phyloP scores from a whole-genome alignment of 2,329 filamentous ascomycete species.

The Diaporthe eres region DNA sequence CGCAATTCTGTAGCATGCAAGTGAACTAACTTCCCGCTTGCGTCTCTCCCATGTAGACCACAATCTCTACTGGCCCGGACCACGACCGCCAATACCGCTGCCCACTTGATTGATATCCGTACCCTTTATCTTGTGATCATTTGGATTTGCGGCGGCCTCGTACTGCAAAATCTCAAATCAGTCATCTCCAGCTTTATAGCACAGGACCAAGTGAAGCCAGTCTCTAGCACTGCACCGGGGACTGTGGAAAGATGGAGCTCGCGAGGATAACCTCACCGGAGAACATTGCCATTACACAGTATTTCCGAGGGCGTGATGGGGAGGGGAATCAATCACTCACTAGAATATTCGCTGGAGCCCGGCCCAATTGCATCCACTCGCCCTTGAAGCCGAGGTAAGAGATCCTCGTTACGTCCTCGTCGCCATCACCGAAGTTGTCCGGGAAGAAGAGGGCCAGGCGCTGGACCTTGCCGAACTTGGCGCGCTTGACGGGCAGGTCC shows the following conservation, averaged over 20 bases:
- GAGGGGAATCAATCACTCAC: neutral
- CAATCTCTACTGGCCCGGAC: slow-evolving; percentile 50
- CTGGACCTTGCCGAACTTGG: slow-evolving; percentile 88
- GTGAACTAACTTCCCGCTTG: neutral
- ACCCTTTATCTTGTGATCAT: slow-evolving; percentile 82
- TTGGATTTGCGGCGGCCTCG: slow-evolving; percentile 92
- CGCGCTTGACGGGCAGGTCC: slow-evolving; percentile 89
- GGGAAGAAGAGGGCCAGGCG: slow-evolving; percentile 88
- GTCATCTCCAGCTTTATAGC: neutral
- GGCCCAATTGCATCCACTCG: slow-evolving; percentile 89
- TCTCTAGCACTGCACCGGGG: neutral
- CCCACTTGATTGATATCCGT: slow-evolving; percentile 68
- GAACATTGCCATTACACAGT: neutral
- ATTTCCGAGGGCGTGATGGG: neutral
- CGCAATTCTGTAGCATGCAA: neutral
- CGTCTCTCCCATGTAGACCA: neutral
- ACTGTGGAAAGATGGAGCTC: neutral
- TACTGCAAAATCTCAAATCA: slow-evolving; percentile 62
- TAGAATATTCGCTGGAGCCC: slow-evolving; percentile 86
- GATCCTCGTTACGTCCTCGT: slow-evolving; percentile 84
- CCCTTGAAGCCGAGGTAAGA: slow-evolving; percentile 94
- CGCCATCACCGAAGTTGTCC: slow-evolving; percentile 87
- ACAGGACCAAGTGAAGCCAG: neutral
- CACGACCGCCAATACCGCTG: slow-evolving; percentile 63
- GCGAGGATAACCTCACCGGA: neutral